These are phyloP conservation scores for Beauveria pseudobassiana DNA, from an alignment of 2,329 filamentous ascomycete genomes.

Conservation along the genomic window DNA sequence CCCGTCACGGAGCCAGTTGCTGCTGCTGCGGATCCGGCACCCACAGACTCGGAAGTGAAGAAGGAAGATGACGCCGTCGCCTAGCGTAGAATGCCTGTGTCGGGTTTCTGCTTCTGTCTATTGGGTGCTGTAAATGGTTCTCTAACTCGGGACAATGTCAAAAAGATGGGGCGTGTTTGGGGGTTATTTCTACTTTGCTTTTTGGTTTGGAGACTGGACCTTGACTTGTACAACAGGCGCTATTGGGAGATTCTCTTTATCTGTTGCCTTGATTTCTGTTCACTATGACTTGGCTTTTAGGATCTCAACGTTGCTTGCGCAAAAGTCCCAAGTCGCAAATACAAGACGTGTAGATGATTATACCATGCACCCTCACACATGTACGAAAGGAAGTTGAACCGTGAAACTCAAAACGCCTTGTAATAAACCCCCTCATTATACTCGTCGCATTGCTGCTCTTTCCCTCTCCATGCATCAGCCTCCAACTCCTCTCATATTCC, in stretches of 20 bases:
- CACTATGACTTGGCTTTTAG: neutral
- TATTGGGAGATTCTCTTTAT: neutral
- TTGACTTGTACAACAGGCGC: constrained; percentile 9
- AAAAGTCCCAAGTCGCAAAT: neutral
- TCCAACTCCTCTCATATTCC: neutral
- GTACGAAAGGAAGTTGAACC: neutral
- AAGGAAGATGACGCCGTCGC: neutral
- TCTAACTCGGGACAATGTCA: neutral
- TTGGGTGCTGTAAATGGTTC: neutral
- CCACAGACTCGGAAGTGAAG: neutral
- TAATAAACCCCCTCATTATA: neutral
- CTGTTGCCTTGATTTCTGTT: neutral
- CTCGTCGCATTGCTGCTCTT: no score
- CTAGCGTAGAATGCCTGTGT: neutral
- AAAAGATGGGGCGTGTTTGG: neutral
- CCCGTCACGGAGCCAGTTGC: neutral
- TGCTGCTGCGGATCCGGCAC: neutral
- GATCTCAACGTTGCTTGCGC: neutral
- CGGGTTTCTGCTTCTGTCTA: neutral
- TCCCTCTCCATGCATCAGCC: no score
- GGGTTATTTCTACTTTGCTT: neutral
- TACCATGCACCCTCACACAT: no score
- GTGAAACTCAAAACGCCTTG: neutral
- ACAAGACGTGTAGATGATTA: neutral
- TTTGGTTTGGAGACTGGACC: neutral